These are phyloP conservation scores for Exophiala oligosperma DNA, from an alignment of 2,329 filamentous ascomycete genomes.

Conservation along the genomic window DNA sequence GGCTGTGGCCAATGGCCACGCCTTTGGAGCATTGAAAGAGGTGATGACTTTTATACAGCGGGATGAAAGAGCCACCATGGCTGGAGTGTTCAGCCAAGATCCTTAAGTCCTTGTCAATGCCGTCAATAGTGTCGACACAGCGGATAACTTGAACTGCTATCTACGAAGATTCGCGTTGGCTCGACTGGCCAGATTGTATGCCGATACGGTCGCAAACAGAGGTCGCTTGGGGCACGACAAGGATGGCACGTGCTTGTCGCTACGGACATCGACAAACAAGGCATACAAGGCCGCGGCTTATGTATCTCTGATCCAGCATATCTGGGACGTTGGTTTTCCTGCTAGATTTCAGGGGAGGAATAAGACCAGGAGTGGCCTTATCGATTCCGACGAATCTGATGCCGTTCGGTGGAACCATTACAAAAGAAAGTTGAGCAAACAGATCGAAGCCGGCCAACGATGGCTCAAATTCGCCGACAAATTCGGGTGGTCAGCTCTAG, in stretches of 20 bases:
- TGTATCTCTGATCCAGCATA: not conserved
- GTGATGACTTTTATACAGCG: not conserved
- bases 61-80: not conserved
- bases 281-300: conserved; percentile 1
- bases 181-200: not conserved
- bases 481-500: not conserved
- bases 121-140: not conserved
- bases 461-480: not conserved
- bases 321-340: not conserved
- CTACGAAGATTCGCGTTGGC: conserved; percentile 3
- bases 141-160: conserved; percentile 3
- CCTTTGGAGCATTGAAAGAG: conserved; percentile 1
- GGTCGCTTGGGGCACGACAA: not conserved
- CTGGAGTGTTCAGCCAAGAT: conserved; percentile 1
- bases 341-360: not conserved
- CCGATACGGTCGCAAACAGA: not conserved
- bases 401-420: not conserved
- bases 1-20: not conserved
- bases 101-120: not conserved
- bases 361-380: not conserved
- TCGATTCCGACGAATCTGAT: not conserved
- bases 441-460: conserved; percentile 2
- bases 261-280: conserved; percentile 1
- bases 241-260: not conserved
- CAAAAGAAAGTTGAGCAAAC: not conserved